These are phyloP conservation scores for Termitomyces sp. DNA, from an alignment of 768 basidiomycete species.

Conservation along the genomic window DNA sequence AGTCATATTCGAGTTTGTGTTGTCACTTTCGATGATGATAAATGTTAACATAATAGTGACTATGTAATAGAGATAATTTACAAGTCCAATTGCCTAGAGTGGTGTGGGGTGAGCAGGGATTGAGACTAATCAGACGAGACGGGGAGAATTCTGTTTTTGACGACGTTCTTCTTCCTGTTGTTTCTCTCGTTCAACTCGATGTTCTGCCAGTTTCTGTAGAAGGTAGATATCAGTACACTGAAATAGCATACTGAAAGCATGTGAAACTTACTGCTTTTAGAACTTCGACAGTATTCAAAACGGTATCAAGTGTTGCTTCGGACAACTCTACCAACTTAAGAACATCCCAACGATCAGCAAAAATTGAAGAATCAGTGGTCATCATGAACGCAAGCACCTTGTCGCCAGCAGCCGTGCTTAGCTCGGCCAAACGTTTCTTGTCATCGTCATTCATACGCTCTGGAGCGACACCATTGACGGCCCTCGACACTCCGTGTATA, in stretches of 20 bases:
- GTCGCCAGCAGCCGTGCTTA: slow-evolving; percentile 46
- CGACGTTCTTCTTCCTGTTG: slow-evolving; percentile 24
- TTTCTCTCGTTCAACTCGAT: slow-evolving; percentile 45
- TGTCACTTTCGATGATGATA: neutral
- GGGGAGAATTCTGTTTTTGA: slow-evolving; percentile 16
- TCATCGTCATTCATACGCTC: slow-evolving; percentile 29
- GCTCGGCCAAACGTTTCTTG: slow-evolving; percentile 36
- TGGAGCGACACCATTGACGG: slow-evolving; percentile 23
- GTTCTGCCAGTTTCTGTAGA: slow-evolving; percentile 43
- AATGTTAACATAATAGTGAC: neutral
- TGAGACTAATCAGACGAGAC: neutral
- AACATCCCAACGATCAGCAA: neutral
- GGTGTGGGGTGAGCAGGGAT: neutral
- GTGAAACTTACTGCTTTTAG: slow-evolving; percentile 51
- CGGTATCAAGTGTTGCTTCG: slow-evolving; percentile 60
- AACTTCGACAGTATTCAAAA: slow-evolving; percentile 49
- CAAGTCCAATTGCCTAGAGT: neutral
- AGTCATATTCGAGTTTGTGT: neutral
- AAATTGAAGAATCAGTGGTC: neutral
- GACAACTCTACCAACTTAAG: slow-evolving; percentile 58
- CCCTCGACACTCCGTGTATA: slow-evolving; percentile 19
- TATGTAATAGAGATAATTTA: neutral
- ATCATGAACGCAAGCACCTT: slow-evolving; percentile 28
- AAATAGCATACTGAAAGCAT: neutral
- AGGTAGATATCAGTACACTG: slow-evolving; percentile 15